Evolutionary conservation across 2,329 filamentous ascomycete genomes (phyloP).

Genomic region (Aspergillus quadrilineatus): DNA sequence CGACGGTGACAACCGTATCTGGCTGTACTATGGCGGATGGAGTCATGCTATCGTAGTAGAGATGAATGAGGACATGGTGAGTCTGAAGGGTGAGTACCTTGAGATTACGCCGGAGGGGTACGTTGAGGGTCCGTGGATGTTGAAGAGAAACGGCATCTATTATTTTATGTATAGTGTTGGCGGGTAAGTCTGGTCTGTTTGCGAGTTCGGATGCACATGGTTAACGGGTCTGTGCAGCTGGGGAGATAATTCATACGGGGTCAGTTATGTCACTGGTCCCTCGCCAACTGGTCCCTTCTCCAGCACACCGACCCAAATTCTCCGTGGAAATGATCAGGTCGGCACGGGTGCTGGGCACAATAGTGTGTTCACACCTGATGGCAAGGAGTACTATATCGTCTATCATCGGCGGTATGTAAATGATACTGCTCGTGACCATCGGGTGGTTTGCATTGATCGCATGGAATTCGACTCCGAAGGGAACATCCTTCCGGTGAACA

Average conservation of each 20-base stretch:
- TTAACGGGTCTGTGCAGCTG: slow-evolving; percentile 30
- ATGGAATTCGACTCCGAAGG: slow-evolving; percentile 49
- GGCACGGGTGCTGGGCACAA: slow-evolving; percentile 44
- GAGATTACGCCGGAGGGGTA: slow-evolving; percentile 51
- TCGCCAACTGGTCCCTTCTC: slow-evolving; percentile 47
- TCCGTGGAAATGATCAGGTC: slow-evolving; percentile 28
- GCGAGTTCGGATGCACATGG: background rate
- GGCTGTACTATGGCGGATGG: slow-evolving; percentile 49
- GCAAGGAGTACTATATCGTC: slow-evolving; percentile 47
- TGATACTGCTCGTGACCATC: slow-evolving; percentile 48
- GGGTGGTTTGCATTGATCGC: slow-evolving; percentile 50
- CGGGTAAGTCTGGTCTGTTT: slow-evolving; percentile 22
- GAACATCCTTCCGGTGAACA: slow-evolving; percentile 45
- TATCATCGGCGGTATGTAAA: slow-evolving; percentile 50
- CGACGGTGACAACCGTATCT: slow-evolving; percentile 40
- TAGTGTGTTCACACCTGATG: slow-evolving; percentile 41
- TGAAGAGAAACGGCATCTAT: slow-evolving; percentile 45
- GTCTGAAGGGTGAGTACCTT: slow-evolving; percentile 44
- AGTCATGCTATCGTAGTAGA: slow-evolving; percentile 46
- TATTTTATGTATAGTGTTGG: slow-evolving; percentile 51
- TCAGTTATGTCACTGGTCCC: slow-evolving; percentile 45
- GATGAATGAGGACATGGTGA: slow-evolving; percentile 47
- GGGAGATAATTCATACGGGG: slow-evolving; percentile 48
- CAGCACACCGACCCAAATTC: slow-evolving; percentile 37
- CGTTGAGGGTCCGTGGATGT: slow-evolving; percentile 47